Evolutionary conservation across 495 filamentous ascomycete genomes (phyloP).

Genomic region (Haplographium delicatum): DNA sequence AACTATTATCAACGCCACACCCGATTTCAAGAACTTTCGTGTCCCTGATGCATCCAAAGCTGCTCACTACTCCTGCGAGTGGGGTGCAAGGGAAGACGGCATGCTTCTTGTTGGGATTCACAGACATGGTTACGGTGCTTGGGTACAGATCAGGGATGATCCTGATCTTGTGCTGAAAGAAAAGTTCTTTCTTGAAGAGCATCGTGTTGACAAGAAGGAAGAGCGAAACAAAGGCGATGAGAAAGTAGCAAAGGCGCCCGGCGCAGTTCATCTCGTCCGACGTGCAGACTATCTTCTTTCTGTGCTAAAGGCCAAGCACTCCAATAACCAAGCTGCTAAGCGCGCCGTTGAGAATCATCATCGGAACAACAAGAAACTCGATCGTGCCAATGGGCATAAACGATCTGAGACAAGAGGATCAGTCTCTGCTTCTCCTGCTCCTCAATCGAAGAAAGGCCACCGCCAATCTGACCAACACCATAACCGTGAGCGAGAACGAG

Average conservation of each 20-base stretch:
- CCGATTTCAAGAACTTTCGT: constrained; percentile 71
- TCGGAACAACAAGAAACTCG: constrained; percentile 70
- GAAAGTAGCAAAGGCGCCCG: constrained; percentile 81
- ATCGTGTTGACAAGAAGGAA: constrained; percentile 95
- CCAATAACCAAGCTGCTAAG: constrained; percentile 66
- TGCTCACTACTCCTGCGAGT: constrained; percentile 77
- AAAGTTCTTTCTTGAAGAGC: constrained; percentile 96
- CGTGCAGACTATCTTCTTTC: constrained; percentile 91
- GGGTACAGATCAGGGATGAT: constrained; percentile 89
- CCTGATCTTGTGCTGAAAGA: constrained; percentile 78
- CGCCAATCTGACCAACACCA: constrained; percentile 23
- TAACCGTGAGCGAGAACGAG: constrained; percentile 22
- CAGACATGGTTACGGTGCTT: constrained; percentile 89
- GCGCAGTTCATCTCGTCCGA: constrained; percentile 92
- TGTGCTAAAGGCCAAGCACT: constrained; percentile 74
- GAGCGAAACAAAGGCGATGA: constrained; percentile 74
- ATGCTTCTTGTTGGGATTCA: constrained; percentile 95
- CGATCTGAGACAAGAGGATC: constrained; percentile 45
- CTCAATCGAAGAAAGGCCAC: constrained; percentile 34
- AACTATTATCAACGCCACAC: constrained; percentile 55
- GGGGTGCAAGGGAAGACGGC: constrained; percentile 89
- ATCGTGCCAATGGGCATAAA: constrained; percentile 43
- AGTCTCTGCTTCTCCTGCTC: constrained; percentile 56
- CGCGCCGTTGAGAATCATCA: constrained; percentile 84
- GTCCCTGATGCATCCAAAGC: constrained; percentile 87